Evolutionary conservation across 331 rosid species (phyloP).

Genomic region (Quercus lobata): DNA sequence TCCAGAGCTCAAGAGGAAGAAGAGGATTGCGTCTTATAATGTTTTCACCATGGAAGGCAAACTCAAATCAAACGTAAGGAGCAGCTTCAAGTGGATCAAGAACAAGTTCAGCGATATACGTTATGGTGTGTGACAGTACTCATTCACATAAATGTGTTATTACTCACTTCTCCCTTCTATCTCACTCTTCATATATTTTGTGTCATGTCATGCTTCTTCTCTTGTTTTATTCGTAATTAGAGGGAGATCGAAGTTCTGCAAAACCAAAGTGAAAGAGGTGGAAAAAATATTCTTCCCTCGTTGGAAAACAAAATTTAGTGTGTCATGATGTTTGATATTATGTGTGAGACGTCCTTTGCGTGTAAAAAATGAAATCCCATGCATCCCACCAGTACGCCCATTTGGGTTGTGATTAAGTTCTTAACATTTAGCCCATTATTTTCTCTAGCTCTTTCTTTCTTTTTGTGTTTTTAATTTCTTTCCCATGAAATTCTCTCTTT

Average conservation of each 20-base stretch:
- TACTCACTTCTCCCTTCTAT: not conserved
- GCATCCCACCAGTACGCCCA: not conserved
- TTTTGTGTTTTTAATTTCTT: not conserved
- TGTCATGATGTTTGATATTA: not conserved
- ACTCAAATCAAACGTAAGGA: conserved; percentile 70
- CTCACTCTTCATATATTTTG: not conserved
- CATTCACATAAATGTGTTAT: not conserved
- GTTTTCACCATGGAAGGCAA: conserved; percentile 71
- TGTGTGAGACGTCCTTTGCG: not conserved
- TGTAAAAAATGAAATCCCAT: not conserved
- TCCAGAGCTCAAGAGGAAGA: conserved; percentile 85
- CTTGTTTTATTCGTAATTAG: not conserved
- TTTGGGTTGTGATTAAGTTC: not conserved
- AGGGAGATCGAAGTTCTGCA: not conserved
- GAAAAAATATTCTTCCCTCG: not conserved
- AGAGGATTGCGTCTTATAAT: conserved; percentile 78
- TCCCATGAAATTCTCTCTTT: too few relatives aligned
- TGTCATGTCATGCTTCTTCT: not conserved
- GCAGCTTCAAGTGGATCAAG: conserved; percentile 96
- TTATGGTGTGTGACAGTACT: conserved; percentile 45
- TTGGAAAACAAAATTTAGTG: not conserved
- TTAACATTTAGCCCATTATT: not conserved
- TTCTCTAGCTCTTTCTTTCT: not conserved
- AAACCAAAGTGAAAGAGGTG: not conserved
- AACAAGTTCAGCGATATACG: conserved; percentile 65